Evolutionary conservation across 148 eudicot species (phyloP).

Genomic region (Rhododendron ovatum): DNA sequence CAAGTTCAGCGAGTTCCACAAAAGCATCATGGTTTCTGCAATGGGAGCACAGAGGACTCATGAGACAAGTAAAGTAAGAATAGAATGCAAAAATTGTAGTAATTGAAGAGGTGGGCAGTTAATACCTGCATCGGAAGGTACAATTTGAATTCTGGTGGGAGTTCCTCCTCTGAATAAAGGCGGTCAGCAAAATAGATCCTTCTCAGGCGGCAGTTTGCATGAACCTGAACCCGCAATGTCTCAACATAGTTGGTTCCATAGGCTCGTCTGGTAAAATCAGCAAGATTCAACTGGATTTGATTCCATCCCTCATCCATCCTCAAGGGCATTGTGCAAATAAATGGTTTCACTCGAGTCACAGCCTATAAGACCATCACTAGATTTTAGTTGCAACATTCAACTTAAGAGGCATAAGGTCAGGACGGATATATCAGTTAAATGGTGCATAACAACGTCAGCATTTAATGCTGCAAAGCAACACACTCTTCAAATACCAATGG

Average conservation of each 20-base stretch:
- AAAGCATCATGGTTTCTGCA: slow-evolving; percentile 11
- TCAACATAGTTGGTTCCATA: slow-evolving; percentile 97
- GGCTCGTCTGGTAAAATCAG: slow-evolving; percentile 89
- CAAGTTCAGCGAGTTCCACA: not conserved
- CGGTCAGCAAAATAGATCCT: slow-evolving; percentile 95
- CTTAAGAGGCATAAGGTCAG: not conserved
- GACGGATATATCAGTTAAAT: not conserved
- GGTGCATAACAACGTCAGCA: not conserved
- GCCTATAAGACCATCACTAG: slow-evolving; percentile 40
- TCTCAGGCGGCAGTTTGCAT: slow-evolving; percentile 91
- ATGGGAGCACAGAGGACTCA: not conserved
- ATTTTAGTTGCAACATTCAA: not conserved
- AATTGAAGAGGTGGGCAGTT: not conserved
- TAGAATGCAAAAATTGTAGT: not conserved
- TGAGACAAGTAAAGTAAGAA: not conserved
- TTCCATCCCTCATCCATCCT: slow-evolving; percentile 99
- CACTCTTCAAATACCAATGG: not conserved
- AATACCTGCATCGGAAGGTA: slow-evolving; percentile 95
- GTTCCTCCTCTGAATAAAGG: slow-evolving; percentile 95
- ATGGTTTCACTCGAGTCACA: slow-evolving; percentile 91
- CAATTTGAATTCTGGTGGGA: slow-evolving; percentile 94
- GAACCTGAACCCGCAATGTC: slow-evolving; percentile 95
- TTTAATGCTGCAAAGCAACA: not conserved
- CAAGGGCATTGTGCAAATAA: slow-evolving; percentile 98
- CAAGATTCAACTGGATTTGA: slow-evolving; percentile 93